Conservation (phyloP, 495 filamentous ascomycete species). For the Talaromyces stipitatus region DNA sequence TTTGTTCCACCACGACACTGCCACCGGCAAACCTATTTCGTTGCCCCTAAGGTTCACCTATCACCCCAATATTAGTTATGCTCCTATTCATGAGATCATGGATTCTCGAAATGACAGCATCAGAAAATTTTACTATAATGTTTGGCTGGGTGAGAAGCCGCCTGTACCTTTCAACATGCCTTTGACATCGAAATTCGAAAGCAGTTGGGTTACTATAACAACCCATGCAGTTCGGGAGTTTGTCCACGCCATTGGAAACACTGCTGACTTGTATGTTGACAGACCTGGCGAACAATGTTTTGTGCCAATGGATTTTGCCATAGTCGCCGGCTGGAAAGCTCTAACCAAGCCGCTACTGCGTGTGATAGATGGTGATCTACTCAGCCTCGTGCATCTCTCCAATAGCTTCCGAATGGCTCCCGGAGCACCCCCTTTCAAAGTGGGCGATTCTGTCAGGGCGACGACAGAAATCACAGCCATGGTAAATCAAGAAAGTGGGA, state of each 20-base stretch:
- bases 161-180: slow-evolving; percentile 77
- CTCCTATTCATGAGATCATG: slow-evolving; percentile 48
- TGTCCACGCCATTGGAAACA: slow-evolving; percentile 95
- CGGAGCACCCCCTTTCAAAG: slow-evolving; percentile 85
- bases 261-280: slow-evolving; percentile 92
- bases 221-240: slow-evolving; percentile 92
- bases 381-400: slow-evolving; percentile 90
- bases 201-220: slow-evolving; percentile 76
- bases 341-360: slow-evolving; percentile 94
- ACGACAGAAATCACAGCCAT: slow-evolving; percentile 95
- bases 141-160: slow-evolving; percentile 22
- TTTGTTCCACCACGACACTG: neutral
- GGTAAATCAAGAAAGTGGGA: slow-evolving; percentile 94
- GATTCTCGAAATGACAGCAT: slow-evolving; percentile 88
- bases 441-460: slow-evolving; percentile 83
- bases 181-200: slow-evolving; percentile 77
- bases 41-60: neutral
- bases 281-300: slow-evolving; percentile 87
- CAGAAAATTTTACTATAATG: slow-evolving; percentile 94
- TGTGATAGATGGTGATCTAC: slow-evolving; percentile 85
- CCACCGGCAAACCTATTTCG: neutral
- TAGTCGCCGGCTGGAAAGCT: slow-evolving; percentile 97
- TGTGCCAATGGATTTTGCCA: slow-evolving; percentile 98
- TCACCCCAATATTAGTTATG: neutral
- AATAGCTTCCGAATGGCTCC: slow-evolving; percentile 97